These are phyloP conservation scores for Xenosphaeropsis pyriputrescens DNA, from an alignment of 2,329 filamentous ascomycete genomes.

Conservation along the genomic window DNA sequence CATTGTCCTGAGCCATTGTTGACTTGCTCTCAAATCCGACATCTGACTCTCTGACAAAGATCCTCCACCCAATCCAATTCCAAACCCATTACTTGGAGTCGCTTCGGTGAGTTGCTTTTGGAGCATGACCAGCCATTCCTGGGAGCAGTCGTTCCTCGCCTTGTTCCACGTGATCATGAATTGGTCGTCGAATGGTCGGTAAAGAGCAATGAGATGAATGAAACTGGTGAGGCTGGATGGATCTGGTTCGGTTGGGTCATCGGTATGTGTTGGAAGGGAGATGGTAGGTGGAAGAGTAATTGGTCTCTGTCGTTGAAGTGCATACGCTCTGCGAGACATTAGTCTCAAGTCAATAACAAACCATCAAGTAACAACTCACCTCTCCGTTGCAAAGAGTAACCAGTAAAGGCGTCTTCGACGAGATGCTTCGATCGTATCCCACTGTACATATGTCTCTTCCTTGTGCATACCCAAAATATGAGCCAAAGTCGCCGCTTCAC, in stretches of 20 bases:
- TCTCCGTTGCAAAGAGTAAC: constrained; percentile 58
- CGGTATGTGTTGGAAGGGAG: constrained; percentile 44
- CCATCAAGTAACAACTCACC: constrained; percentile 25
- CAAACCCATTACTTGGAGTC: constrained; percentile 11
- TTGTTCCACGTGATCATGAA: constrained; percentile 55
- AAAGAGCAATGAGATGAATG: constrained; percentile 45
- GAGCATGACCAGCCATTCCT: constrained; percentile 38
- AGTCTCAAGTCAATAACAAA: not conserved
- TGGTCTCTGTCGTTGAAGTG: constrained; percentile 54
- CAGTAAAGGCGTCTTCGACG: constrained; percentile 56
- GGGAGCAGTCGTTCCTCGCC: constrained; percentile 38
- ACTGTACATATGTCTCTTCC: constrained; percentile 45
- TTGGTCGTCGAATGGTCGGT: constrained; percentile 49
- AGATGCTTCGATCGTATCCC: constrained; percentile 43
- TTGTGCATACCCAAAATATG: constrained; percentile 45
- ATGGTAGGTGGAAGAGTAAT: constrained; percentile 57
- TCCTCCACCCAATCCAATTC: no score
- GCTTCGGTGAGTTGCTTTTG: constrained; percentile 48
- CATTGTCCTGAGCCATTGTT: constrained; percentile 51
- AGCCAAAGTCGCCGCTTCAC: constrained; percentile 60
- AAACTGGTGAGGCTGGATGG: constrained; percentile 39
- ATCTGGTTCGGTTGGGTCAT: constrained; percentile 39
- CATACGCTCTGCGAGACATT: constrained; percentile 39
- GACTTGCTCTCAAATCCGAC: constrained; percentile 39
- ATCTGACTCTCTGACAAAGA: constrained; percentile 28